phyloP scores from a whole-genome alignment of 2,329 filamentous ascomycete species.

The Sordariomycetes sp. region DNA sequence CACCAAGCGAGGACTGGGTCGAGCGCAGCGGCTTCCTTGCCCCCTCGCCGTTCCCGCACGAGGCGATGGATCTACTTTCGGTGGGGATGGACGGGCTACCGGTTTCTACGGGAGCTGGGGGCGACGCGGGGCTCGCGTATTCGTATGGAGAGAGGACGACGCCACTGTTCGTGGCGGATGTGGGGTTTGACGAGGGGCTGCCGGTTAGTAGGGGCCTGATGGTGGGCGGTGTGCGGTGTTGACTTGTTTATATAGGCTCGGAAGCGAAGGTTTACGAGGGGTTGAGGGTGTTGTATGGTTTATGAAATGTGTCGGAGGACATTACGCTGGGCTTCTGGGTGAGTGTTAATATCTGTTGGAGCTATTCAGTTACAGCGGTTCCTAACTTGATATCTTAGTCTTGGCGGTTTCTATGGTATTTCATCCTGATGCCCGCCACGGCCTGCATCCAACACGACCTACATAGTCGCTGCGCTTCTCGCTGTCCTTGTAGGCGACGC shows the following conservation, averaged over 20 bases:
- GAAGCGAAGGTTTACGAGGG: not conserved
- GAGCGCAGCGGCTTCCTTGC: not conserved
- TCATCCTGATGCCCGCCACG: too few relatives aligned
- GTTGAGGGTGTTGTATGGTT: not conserved
- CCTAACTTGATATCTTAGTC: too few relatives aligned
- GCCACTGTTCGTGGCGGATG: not conserved
- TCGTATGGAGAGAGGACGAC: not conserved
- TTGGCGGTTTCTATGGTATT: too few relatives aligned
- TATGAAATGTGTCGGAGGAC: not conserved
- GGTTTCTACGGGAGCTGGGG: not conserved
- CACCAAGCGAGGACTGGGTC: conserved; percentile 1
- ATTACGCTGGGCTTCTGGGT: too few relatives aligned
- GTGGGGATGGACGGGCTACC: not conserved
- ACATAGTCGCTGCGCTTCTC: too few relatives aligned
- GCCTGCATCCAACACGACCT: too few relatives aligned
- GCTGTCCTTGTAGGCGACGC: too few relatives aligned
- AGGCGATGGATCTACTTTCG: not conserved
- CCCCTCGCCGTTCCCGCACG: not conserved
- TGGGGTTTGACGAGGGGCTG: not conserved
- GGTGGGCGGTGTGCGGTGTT: not conserved
- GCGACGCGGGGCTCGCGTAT: not conserved
- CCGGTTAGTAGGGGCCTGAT: not conserved
- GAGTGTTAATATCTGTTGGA: too few relatives aligned
- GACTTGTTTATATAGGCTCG: not conserved
- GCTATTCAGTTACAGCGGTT: too few relatives aligned